These are phyloP conservation scores for Candida succiphila DNA, from an alignment of 805 yeast genomes.

Conservation along the genomic window DNA sequence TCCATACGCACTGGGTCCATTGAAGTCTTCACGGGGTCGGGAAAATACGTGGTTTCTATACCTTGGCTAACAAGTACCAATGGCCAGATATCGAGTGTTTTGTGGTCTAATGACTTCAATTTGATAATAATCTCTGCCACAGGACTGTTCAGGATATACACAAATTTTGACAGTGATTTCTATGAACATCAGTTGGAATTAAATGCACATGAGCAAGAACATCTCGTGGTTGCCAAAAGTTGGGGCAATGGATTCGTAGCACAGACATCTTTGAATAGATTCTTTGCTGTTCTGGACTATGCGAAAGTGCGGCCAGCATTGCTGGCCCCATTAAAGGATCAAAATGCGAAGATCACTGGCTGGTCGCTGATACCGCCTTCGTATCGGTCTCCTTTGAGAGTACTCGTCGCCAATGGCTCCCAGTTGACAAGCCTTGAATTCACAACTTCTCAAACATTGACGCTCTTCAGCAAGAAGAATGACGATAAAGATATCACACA, in stretches of 20 bases:
- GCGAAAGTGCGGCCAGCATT: slow-evolving; percentile 22
- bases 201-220: slow-evolving; percentile 1
- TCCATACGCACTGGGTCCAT: slow-evolving; percentile 8
- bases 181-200: slow-evolving; percentile 35
- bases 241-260: slow-evolving; percentile 35
- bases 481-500: slow-evolving; percentile 10
- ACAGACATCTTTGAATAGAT: slow-evolving; percentile 27
- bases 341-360: slow-evolving; percentile 5
- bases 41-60: slow-evolving; percentile 17
- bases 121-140: slow-evolving; percentile 44
- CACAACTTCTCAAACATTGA: neutral
- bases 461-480: too few relatives aligned
- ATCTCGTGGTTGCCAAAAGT: slow-evolving; percentile 26
- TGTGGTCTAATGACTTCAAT: slow-evolving; percentile 45
- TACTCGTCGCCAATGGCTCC: slow-evolving; percentile 3
- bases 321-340: slow-evolving; percentile 4
- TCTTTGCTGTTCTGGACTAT: slow-evolving; percentile 29
- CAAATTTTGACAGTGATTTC: slow-evolving; percentile 61
- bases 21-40: slow-evolving; percentile 25
- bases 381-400: slow-evolving; percentile 5
- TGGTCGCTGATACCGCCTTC: slow-evolving; percentile 15
- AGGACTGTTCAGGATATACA: slow-evolving; percentile 47
- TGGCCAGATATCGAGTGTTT: too few relatives aligned
- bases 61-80: slow-evolving; percentile 36
- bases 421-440: neutral